Conservation (phyloP, 768 basidiomycete species). For the Rhizopogon sp. region DNA sequence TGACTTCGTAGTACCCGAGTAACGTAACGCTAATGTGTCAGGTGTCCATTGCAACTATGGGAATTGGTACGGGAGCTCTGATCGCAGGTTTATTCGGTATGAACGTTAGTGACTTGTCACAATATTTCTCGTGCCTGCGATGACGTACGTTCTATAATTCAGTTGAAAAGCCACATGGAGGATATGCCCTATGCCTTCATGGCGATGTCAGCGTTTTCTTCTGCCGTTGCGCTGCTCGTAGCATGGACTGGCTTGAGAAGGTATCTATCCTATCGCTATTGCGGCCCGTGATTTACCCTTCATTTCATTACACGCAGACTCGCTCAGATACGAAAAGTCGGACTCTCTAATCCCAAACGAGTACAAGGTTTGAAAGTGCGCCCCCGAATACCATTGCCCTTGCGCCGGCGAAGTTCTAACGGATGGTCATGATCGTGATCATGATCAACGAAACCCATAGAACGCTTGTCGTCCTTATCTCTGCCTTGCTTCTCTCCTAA, state of each 20-base stretch:
- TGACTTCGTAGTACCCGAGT: not conserved
- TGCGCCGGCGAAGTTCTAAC: slow-evolving; percentile 34
- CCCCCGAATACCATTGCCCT: slow-evolving; percentile 35
- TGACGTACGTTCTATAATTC: slow-evolving; percentile 11
- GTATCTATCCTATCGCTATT: slow-evolving; percentile 25
- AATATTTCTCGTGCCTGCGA: not conserved
- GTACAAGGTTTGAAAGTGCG: slow-evolving; percentile 8
- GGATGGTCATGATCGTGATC: slow-evolving; percentile 32
- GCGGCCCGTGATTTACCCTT: slow-evolving; percentile 7
- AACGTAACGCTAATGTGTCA: slow-evolving; percentile 19
- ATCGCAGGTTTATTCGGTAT: slow-evolving; percentile 93
- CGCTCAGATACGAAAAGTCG: slow-evolving; percentile 42
- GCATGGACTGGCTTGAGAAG: slow-evolving; percentile 65
- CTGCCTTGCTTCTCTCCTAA: not conserved
- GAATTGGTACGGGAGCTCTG: slow-evolving; percentile 85
- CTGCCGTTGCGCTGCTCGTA: slow-evolving; percentile 53
- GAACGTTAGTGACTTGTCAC: slow-evolving; percentile 61
- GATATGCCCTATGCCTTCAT: slow-evolving; percentile 70
- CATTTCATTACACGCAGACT: slow-evolving; percentile 23
- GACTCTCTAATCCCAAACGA: slow-evolving; percentile 28
- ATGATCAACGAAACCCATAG: slow-evolving; percentile 4
- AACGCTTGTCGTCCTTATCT: slow-evolving; percentile 7
- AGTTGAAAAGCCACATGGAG: slow-evolving; percentile 78
- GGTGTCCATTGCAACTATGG: slow-evolving; percentile 94
- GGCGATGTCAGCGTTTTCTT: slow-evolving; percentile 54